phyloP scores from a whole-genome alignment of 768 basidiomycete species.

The Tylopilus sp. region DNA sequence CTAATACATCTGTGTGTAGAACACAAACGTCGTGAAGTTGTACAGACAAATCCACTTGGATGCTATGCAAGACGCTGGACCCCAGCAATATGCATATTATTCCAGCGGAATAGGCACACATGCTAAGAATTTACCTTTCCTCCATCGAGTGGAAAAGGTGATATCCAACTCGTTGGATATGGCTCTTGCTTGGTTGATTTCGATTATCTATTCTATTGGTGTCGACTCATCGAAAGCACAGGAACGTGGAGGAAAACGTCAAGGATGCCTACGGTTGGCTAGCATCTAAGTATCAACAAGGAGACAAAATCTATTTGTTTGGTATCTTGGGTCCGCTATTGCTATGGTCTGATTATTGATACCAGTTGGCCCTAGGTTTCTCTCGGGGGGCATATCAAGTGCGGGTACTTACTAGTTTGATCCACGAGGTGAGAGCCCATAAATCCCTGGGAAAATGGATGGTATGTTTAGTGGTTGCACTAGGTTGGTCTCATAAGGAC shows the following conservation, averaged over 20 bases:
- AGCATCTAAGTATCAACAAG: constrained; percentile 24
- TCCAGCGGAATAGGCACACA: constrained; percentile 38
- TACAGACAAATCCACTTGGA: neutral
- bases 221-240: no score
- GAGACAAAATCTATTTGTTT: constrained; percentile 16
- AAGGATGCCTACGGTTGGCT: constrained; percentile 33
- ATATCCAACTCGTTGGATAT: constrained; percentile 30
- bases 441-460: no score
- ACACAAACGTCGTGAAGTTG: neutral
- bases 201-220: no score
- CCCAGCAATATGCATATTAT: constrained; percentile 16
- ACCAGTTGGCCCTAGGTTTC: no score
- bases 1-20: neutral
- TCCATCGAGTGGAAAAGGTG: constrained; percentile 14
- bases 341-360: no score
- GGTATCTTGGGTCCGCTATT: neutral
- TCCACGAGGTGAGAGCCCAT: neutral
- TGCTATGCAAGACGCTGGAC: neutral
- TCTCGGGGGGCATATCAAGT: neutral
- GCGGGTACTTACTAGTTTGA: neutral
- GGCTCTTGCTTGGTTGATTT: constrained; percentile 35
- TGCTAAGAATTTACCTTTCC: constrained; percentile 22
- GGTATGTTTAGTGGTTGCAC: no score
- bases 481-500: neutral
- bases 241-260: constrained; percentile 35